Evolutionary conservation across 108 stramenopile genomes (phyloP).

Genomic region (Cyclotella kingstonii): DNA sequence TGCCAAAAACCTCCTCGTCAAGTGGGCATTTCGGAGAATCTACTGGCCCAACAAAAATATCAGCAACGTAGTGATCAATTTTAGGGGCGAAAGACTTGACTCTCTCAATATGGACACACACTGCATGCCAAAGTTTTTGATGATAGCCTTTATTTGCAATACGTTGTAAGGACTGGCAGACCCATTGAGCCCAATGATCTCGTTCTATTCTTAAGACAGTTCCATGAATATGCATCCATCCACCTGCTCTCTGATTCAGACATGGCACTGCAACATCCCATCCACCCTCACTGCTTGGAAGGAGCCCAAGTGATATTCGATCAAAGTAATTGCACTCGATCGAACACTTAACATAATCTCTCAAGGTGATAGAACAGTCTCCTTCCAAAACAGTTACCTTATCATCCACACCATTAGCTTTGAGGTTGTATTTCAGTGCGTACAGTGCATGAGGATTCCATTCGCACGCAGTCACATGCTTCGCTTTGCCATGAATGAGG

Average conservation of each 20-base stretch:
- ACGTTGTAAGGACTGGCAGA: slow-evolving; percentile 40
- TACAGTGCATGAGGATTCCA: slow-evolving; percentile 86
- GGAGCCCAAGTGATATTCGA: slow-evolving; percentile 90
- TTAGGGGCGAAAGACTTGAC: slow-evolving; percentile 94
- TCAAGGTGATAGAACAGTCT: slow-evolving; percentile 65
- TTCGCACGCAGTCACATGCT: slow-evolving; percentile 82
- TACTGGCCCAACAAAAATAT: slow-evolving; percentile 72
- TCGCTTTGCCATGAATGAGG: slow-evolving; percentile 67
- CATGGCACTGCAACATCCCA: slow-evolving; percentile 83
- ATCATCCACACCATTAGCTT: slow-evolving; percentile 70
- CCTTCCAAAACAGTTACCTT: slow-evolving; percentile 66
- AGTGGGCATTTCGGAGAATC: slow-evolving; percentile 12
- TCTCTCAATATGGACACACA: slow-evolving; percentile 72
- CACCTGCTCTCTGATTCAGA: slow-evolving; percentile 52
- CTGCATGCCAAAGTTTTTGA: slow-evolving; percentile 55
- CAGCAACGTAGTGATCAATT: slow-evolving; percentile 83
- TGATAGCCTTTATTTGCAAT: slow-evolving; percentile 12
- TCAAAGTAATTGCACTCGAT: slow-evolving; percentile 58
- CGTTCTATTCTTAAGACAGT: slow-evolving; percentile 74
- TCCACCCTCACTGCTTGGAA: slow-evolving; percentile 89
- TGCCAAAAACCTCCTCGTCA: neutral
- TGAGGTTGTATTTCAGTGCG: slow-evolving; percentile 79
- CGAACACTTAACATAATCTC: slow-evolving; percentile 1
- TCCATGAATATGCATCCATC: slow-evolving; percentile 93
- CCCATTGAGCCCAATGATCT: slow-evolving; percentile 69